Conservation (phyloP, 2,329 filamentous ascomycete species). For the Fusarium sp. region DNA sequence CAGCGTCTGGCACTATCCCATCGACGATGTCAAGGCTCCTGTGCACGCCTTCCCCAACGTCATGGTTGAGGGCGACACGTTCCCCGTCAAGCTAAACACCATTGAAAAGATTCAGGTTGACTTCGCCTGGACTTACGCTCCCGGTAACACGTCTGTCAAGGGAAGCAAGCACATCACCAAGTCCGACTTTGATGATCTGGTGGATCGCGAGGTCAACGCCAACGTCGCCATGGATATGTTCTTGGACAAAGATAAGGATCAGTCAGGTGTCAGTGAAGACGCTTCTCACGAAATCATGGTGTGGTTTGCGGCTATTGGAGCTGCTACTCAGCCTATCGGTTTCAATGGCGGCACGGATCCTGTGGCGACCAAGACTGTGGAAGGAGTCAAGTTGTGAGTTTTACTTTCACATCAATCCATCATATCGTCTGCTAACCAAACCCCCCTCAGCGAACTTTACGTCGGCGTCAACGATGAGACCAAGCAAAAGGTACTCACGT, state of each 20-base stretch:
- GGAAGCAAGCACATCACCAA: conserved; percentile 55
- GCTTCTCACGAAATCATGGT: conserved; percentile 68
- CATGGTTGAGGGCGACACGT: conserved; percentile 56
- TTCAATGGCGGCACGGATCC: conserved; percentile 43
- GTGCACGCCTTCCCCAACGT: conserved; percentile 69
- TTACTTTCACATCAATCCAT: no score
- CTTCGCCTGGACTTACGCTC: conserved; percentile 63
- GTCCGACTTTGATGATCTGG: conserved; percentile 52
- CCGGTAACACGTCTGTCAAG: conserved; percentile 55
- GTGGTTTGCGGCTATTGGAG: conserved; percentile 64
- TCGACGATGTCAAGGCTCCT: conserved; percentile 55
- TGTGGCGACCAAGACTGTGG: conserved; percentile 51
- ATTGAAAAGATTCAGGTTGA: conserved; percentile 58
- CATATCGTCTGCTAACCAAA: conserved; percentile 10
- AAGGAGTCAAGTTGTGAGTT: conserved; percentile 58
- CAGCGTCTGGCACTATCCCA: conserved; percentile 65
- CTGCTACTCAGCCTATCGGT: conserved; percentile 62
- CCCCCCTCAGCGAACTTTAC: conserved; percentile 54
- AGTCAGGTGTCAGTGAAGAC: conserved; percentile 54
- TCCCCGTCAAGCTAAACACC: conserved; percentile 57
- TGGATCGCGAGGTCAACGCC: conserved; percentile 56
- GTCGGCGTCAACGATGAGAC: conserved; percentile 55
- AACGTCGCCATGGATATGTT: conserved; percentile 73
- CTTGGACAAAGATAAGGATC: conserved; percentile 59
- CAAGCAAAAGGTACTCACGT: conserved; percentile 63